phyloP scores from a whole-genome alignment of 306 rosid species.

The Prosopis cineraria region DNA sequence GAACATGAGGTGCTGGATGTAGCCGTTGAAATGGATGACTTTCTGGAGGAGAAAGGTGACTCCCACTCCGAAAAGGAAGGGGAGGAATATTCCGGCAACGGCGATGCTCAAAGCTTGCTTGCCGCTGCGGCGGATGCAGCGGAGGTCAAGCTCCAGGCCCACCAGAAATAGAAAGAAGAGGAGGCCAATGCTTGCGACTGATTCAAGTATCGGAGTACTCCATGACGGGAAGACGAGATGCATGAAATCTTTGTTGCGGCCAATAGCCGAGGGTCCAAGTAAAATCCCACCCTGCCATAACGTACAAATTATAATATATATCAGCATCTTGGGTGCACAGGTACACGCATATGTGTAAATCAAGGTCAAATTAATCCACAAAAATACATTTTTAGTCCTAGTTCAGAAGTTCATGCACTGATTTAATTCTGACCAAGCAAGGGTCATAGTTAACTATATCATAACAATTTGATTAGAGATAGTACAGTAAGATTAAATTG shows the following conservation, averaged over 20 bases:
- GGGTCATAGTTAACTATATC: no score
- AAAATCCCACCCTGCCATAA: slow-evolving; percentile 73
- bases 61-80: slow-evolving; percentile 64
- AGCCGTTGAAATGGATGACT: slow-evolving; percentile 45
- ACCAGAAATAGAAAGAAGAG: slow-evolving; percentile 77
- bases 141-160: slow-evolving; percentile 70
- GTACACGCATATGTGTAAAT: neutral
- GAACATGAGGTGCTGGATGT: slow-evolving; percentile 57
- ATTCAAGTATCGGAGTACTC: slow-evolving; percentile 76
- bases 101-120: slow-evolving; percentile 62
- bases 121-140: slow-evolving; percentile 61
- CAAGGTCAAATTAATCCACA: no score
- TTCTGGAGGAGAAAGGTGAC: slow-evolving; percentile 54
- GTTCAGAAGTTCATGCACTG: no score
- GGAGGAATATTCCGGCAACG: slow-evolving; percentile 65
- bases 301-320: neutral
- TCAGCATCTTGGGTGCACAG: no score
- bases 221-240: slow-evolving; percentile 59
- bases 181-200: slow-evolving; percentile 71
- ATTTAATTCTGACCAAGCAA: no score
- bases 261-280: slow-evolving; percentile 75
- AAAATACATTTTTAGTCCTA: no score
- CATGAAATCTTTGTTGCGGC: slow-evolving; percentile 57
- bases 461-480: no score
- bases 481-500: no score